These are phyloP conservation scores for Stemphylium vesicarium DNA, from an alignment of 2,329 filamentous ascomycete genomes.

Conservation along the genomic window DNA sequence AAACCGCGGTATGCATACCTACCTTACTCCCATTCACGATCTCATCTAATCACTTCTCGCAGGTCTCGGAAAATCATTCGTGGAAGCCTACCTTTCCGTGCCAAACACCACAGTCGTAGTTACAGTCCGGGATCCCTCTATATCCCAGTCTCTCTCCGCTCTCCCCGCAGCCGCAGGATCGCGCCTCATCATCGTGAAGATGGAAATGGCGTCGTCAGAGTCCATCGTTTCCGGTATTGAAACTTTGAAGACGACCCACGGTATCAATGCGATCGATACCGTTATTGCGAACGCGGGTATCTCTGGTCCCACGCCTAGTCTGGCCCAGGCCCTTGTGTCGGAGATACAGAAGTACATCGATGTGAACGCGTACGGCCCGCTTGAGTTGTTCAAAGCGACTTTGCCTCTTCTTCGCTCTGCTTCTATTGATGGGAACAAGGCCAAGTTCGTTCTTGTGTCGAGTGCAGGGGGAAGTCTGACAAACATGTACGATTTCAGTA, in stretches of 20 bases:
- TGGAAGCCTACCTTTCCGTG: conserved; percentile 43
- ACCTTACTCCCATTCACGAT: background rate
- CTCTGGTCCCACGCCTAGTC: background rate
- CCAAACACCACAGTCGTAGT: conserved; percentile 52
- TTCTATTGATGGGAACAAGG: background rate
- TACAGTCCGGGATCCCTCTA: conserved; percentile 45
- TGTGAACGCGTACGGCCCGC: conserved; percentile 23
- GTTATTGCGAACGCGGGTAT: background rate
- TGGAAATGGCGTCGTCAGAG: conserved; percentile 25
- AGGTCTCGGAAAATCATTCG: conserved; percentile 48
- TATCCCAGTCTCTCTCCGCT: conserved; percentile 31
- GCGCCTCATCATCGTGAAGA: conserved; percentile 2
- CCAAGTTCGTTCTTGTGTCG: conserved; percentile 24
- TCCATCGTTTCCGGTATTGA: conserved; percentile 25
- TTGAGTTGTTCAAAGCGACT: conserved; percentile 24
- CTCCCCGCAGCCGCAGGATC: background rate
- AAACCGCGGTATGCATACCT: conserved; percentile 33
- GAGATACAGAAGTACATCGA: conserved; percentile 20
- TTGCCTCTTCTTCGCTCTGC: conserved; percentile 11
- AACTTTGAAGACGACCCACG: background rate
- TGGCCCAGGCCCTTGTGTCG: background rate
- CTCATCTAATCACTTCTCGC: background rate
- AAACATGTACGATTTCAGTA: conserved; percentile 10
- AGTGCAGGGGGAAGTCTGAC: conserved; percentile 17
- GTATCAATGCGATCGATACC: background rate